phyloP scores from a whole-genome alignment of 768 basidiomycete genomes.

The Termitomyces sp. region DNA sequence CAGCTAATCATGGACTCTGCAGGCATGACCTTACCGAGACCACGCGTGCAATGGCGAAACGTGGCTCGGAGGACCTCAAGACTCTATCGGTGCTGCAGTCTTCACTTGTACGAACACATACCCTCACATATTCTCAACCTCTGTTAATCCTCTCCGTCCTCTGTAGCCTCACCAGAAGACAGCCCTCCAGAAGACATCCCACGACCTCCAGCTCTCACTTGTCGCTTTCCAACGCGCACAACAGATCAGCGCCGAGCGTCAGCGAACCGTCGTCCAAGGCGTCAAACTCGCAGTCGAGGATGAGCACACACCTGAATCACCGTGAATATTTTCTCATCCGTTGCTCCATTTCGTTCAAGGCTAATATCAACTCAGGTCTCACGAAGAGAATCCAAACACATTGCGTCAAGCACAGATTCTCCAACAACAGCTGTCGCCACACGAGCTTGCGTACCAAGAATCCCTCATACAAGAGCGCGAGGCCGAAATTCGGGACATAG shows the following conservation, averaged over 20 bases:
- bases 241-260: conserved; percentile 83
- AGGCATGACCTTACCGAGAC: conserved; percentile 95
- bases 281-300: conserved; percentile 84
- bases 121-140: background rate
- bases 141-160: background rate
- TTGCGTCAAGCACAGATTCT: conserved; percentile 67
- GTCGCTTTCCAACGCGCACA: conserved; percentile 91
- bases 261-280: conserved; percentile 82
- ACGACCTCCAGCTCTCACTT: conserved; percentile 86
- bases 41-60: conserved; percentile 92
- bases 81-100: conserved; percentile 67
- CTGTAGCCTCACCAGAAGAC: conserved; percentile 76
- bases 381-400: conserved; percentile 38
- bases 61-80: conserved; percentile 91
- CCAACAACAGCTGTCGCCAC: conserved; percentile 74
- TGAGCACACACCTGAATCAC: conserved; percentile 32
- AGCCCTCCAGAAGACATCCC: conserved; percentile 84
- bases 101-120: conserved; percentile 40
- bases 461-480: conserved; percentile 93
- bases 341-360: background rate
- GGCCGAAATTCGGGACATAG: conserved; percentile 92
- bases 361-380: conserved; percentile 19
- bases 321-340: conserved; percentile 14
- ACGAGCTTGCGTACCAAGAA: conserved; percentile 94
- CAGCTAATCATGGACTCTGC: background rate